phyloP scores from a whole-genome alignment of 805 yeast species.

The Yarrowia bubula region DNA sequence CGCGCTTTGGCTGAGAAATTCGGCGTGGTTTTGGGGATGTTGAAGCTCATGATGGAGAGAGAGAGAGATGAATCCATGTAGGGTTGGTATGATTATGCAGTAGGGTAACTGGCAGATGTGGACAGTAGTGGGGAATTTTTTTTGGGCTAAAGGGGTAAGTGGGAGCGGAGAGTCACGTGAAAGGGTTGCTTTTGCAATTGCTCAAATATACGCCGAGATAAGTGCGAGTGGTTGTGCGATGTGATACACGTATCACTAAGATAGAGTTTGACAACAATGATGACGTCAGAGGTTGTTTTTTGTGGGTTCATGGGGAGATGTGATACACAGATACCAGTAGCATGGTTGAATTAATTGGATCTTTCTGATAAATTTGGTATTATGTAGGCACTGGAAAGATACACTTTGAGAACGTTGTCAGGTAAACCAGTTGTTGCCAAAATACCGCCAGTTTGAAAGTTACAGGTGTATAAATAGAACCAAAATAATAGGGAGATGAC shows the following conservation, averaged over 20 bases:
- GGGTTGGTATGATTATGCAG: not conserved
- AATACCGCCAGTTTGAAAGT: no score
- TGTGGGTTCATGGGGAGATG: not conserved
- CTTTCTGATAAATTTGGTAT: no score
- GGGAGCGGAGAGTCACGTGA: not conserved
- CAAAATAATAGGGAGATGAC: not conserved
- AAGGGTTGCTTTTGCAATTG: not conserved
- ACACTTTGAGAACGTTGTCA: no score
- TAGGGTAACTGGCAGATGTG: not conserved
- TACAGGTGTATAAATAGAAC: not conserved
- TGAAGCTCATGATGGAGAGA: conserved; percentile 27
- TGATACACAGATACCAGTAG: not conserved
- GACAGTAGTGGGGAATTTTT: not conserved
- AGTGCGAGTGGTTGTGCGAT: not conserved
- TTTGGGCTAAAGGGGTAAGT: not conserved
- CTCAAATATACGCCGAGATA: no score
- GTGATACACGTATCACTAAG: not conserved
- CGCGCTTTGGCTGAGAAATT: conserved; percentile 27
- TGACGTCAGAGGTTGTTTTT: not conserved
- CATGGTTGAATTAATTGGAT: no score
- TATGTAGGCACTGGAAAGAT: no score
- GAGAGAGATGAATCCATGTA: not conserved
- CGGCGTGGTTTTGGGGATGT: conserved; percentile 29
- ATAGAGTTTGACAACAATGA: not conserved
- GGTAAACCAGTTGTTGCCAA: no score